These are phyloP conservation scores for Chlamydomonas sp. DNA, from an alignment of 139 green algal genomes.

Conservation along the genomic window DNA sequence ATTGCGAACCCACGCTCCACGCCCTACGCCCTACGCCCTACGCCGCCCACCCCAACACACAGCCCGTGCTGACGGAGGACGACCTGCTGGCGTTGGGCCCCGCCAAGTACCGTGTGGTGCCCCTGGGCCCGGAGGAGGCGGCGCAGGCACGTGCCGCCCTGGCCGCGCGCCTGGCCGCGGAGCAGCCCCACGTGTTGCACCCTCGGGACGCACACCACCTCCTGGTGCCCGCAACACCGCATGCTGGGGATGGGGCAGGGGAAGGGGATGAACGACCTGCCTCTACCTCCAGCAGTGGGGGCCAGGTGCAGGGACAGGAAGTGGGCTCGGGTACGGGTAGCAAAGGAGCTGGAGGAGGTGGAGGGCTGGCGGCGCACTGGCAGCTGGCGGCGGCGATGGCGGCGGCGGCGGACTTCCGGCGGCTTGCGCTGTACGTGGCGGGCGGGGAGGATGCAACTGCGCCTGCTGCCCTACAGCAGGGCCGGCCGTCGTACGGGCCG, in stretches of 20 bases:
- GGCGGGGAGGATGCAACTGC: neutral
- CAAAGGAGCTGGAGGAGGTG: neutral
- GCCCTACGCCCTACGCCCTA: too few species aligned
- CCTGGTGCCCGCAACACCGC: too few species aligned
- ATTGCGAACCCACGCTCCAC: too few species aligned
- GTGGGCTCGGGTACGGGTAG: neutral
- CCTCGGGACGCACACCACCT: too few species aligned
- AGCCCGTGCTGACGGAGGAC: slow-evolving; percentile 58
- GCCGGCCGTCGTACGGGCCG: slow-evolving; percentile 43
- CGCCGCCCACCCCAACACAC: slow-evolving; percentile 4
- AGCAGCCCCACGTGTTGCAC: slow-evolving; percentile 10
- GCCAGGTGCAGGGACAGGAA: too few species aligned
- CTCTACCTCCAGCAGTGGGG: too few species aligned
- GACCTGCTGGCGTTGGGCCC: slow-evolving; percentile 48
- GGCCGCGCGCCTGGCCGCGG: neutral
- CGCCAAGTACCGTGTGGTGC: slow-evolving; percentile 65
- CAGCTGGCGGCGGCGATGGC: neutral
- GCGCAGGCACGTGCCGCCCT: neutral
- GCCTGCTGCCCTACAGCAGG: neutral
- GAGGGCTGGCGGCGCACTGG: neutral
- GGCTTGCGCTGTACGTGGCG: neutral
- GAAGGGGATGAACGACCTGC: too few species aligned
- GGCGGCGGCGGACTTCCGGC: slow-evolving; percentile 24
- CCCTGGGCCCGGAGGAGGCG: slow-evolving; percentile 18
- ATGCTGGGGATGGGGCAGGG: too few species aligned